Percentiles rank a stretch among this genome's conserved stretches.
phyloP scores from a whole-genome alignment of 306 rosid genomes.

The Albizia julibrissin region DNA sequence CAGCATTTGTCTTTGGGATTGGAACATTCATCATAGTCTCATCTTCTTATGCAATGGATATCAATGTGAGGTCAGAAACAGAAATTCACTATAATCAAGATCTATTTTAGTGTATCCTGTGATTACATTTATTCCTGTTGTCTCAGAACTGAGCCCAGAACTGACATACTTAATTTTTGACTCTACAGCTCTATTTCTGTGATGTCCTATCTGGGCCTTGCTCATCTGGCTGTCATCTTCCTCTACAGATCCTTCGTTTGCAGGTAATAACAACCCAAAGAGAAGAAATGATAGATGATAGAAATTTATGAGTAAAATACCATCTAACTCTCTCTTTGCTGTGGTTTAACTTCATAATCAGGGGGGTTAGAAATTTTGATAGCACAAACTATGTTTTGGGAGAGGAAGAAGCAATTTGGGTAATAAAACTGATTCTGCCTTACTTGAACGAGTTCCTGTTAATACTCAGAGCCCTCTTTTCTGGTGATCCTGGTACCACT shows the following conservation, averaged over 20 bases:
- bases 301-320: background rate
- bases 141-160: conserved; percentile 21
- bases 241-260: conserved; percentile 68
- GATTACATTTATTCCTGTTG: background rate
- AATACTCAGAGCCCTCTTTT: conserved; percentile 70
- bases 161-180: conserved; percentile 29
- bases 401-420: conserved; percentile 78
- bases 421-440: conserved; percentile 62
- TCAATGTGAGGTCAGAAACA: conserved; percentile 60
- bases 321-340: conserved; percentile 24
- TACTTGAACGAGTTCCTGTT: conserved; percentile 67
- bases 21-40: conserved; percentile 66
- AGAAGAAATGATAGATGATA: conserved; percentile 8
- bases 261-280: conserved; percentile 48
- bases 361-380: conserved; percentile 55
- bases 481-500: conserved; percentile 84
- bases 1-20: conserved; percentile 66
- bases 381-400: conserved; percentile 55
- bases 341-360: conserved; percentile 30
- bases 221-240: conserved; percentile 66
- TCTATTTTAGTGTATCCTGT: background rate
- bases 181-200: conserved; percentile 65
- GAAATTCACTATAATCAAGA: conserved; percentile 5
- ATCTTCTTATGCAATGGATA: conserved; percentile 64
- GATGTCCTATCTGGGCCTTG: conserved; percentile 68